A percentile compares a stretch with the other conserved stretches of the same genome.
Evolutionary conservation across 352 stramenopile genomes (phyloP).

Genomic region (Phytophthora palmivora): DNA sequence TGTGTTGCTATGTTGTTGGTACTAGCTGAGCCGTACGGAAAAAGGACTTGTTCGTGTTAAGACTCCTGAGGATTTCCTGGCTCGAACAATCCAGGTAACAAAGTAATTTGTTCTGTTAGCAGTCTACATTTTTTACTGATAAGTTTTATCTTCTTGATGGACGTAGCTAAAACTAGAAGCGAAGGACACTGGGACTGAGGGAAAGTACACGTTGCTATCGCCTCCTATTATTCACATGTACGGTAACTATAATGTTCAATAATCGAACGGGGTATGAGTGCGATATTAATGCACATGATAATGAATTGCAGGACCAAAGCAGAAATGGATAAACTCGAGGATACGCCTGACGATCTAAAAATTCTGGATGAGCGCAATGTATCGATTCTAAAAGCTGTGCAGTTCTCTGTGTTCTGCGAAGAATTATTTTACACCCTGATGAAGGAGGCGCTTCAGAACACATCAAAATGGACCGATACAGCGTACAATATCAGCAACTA

Average conservation of each 20-base stretch:
- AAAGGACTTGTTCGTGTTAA: constrained; percentile 83
- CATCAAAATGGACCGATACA: constrained; percentile 73
- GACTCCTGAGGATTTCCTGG: constrained; percentile 78
- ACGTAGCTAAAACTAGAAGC: constrained; percentile 48
- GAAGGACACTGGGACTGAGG: constrained; percentile 40
- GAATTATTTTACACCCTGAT: constrained; percentile 87
- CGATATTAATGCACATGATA: not conserved
- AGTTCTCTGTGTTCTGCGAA: constrained; percentile 90
- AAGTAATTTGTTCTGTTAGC: not conserved
- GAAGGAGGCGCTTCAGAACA: constrained; percentile 76
- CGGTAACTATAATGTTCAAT: constrained; percentile 3
- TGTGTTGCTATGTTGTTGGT: constrained; percentile 3
- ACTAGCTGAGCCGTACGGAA: constrained; percentile 80
- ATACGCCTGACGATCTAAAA: constrained; percentile 69
- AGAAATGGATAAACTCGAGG: constrained; percentile 63
- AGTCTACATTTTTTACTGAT: constrained; percentile 1
- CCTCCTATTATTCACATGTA: constrained; percentile 56
- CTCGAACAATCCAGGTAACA: constrained; percentile 75
- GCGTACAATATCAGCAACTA: constrained; percentile 76
- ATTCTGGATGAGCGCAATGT: constrained; percentile 72
- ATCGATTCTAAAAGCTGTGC: constrained; percentile 76
- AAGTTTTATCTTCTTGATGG: constrained; percentile 6
- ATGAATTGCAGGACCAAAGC: constrained; percentile 52
- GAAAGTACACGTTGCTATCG: constrained; percentile 53
- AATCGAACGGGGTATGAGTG: not conserved